phyloP scores from a whole-genome alignment of 805 yeast species.

The Pichia membranifaciens region DNA sequence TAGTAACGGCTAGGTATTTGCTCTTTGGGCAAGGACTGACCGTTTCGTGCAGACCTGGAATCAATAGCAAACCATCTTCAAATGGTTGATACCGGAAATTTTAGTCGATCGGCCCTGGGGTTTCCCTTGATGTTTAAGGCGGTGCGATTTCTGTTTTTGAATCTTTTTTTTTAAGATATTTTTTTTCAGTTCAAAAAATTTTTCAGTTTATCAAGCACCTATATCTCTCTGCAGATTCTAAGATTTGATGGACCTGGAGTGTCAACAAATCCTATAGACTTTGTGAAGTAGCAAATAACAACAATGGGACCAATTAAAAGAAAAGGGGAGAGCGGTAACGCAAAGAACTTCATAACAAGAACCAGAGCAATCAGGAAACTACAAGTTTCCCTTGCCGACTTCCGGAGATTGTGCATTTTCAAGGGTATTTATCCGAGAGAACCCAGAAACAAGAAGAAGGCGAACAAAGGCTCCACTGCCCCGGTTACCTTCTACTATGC shows the following conservation, averaged over 20 bases:
- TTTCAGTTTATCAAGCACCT: not conserved
- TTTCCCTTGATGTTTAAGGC: conserved; percentile 1
- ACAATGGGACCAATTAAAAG: conserved; percentile 64
- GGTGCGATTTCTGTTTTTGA: conserved; percentile 5
- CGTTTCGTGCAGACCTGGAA: no score
- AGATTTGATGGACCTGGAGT: no score
- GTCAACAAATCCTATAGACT: no score
- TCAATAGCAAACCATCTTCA: no score
- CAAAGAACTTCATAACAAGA: conserved; percentile 87
- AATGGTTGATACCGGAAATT: no score
- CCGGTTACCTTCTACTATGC: conserved; percentile 90
- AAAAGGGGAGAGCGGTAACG: conserved; percentile 82
- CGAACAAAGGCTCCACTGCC: conserved; percentile 96
- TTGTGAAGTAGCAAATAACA: not conserved
- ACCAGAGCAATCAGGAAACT: conserved; percentile 89
- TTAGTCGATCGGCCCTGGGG: not conserved
- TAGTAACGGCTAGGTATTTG: no score
- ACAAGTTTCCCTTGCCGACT: conserved; percentile 92
- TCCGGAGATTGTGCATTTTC: conserved; percentile 94
- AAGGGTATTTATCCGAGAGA: conserved; percentile 98
- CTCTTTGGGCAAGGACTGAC: no score
- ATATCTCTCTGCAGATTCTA: no score
- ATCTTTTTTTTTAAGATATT: not conserved
- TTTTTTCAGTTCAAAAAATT: not conserved
- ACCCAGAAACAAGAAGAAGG: conserved; percentile 92